Base-by-base conservation (phyloP, 306 rosid genomes). In the Benincasa hispida region DNA sequence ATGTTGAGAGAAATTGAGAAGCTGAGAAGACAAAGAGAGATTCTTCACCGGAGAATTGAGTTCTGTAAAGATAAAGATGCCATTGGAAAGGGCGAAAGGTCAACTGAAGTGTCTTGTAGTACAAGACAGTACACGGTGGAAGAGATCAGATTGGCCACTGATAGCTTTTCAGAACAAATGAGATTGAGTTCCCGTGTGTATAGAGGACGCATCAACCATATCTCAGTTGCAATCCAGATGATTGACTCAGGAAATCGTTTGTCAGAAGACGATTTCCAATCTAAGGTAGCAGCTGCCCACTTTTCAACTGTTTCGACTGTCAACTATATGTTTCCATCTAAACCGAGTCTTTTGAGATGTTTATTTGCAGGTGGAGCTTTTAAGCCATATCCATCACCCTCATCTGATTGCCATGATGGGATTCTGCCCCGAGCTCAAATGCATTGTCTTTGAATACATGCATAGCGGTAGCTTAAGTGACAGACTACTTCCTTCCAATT, bases 21-120 rank as follows among this genome's bases (percentile, higher is more conserved):
- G 58, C 48, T 93, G 27, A 47, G 93, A 69, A 55, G 80, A 56
- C 90, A 89, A 42, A 89, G 88, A 51, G 93, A 91, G 4, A 96
- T 91, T 42, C 65, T 93, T 19, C 84, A 80, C 6, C 76, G 96
- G 54, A 87, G 97, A 81, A 81, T 93, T 4, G 93, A 88, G 79
- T 91, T 89, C 47, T 91, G 95, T 63, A 91, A 78, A 66, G 88
- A 91, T 7, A 87, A 82, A 75, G 97, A 93, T 54, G 97, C 89
- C 10, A 89, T 91, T 8, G 91, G 91, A 59, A 91, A 80, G 87
- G 85, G 81, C 0, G 80, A 80, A 2, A 82, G 83, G 83, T 18
- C 83, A 10, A 74, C 56, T 2, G 87, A 87, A 54, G 61, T 48
- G 10, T 37, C 77, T 9, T 86, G 83, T n/a, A 34, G 75, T 28